Percentiles rank a stretch among this genome's conserved stretches.
Evolutionary conservation across 306 rosid genomes (phyloP).

Genomic region (Dicorynia guianensis): DNA sequence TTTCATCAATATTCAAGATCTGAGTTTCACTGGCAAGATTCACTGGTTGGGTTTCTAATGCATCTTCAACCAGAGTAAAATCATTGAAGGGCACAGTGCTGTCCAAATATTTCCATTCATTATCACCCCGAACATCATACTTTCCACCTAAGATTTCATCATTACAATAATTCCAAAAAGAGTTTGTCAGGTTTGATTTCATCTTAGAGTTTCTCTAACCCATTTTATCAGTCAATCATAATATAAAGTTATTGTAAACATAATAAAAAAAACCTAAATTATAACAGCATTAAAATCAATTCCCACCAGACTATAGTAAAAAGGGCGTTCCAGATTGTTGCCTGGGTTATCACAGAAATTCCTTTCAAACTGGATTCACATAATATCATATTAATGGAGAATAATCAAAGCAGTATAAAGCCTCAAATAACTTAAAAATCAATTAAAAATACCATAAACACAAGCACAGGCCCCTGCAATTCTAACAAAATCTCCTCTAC

Average conservation of each 20-base stretch:
- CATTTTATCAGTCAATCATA: not conserved
- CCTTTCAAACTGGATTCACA: too few relatives aligned
- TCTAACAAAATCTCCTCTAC: too few relatives aligned
- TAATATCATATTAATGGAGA: too few relatives aligned
- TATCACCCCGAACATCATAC: constrained; percentile 28
- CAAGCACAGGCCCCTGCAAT: too few relatives aligned
- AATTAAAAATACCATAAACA: too few relatives aligned
- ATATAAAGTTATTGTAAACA: not conserved
- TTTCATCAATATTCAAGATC: constrained; percentile 47
- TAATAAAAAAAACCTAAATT: not conserved
- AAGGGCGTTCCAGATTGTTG: too few relatives aligned
- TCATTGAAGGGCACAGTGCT: constrained; percentile 50
- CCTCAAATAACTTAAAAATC: too few relatives aligned
- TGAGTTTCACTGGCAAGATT: constrained; percentile 69
- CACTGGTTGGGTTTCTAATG: constrained; percentile 53
- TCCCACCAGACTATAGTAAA: too few relatives aligned
- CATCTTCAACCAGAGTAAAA: constrained; percentile 33
- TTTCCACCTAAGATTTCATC: constrained; percentile 45
- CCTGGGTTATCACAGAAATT: too few relatives aligned
- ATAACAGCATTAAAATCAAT: too few relatives aligned
- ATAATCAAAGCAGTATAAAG: too few relatives aligned
- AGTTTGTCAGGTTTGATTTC: constrained; percentile 1
- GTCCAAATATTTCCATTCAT: constrained; percentile 42
- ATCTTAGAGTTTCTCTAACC: not conserved
- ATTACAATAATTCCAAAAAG: not conserved